Conservation (phyloP, 73 alveolate genomes). For the Blepharisma japonicum region DNA sequence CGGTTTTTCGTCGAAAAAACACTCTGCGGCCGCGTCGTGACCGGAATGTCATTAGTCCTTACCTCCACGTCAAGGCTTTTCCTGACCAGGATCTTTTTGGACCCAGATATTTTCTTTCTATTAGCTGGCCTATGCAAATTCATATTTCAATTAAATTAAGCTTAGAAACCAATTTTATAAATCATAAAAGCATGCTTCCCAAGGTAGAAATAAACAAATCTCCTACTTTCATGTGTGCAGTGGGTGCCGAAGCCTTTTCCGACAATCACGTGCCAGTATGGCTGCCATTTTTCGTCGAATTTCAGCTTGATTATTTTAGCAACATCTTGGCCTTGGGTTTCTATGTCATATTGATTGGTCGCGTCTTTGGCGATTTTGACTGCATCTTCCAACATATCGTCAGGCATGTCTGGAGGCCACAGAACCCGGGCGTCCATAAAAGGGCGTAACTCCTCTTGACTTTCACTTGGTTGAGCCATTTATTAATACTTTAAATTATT, state of each 20-base stretch:
- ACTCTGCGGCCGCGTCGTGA: too few relatives aligned
- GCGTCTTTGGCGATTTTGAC: conserved; percentile 53
- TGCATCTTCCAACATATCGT: conserved; percentile 86
- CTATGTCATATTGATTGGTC: conserved; percentile 5
- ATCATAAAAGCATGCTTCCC: conserved; percentile 81
- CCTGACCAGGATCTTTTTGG: too few relatives aligned
- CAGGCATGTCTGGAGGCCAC: conserved; percentile 94
- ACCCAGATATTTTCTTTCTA: too few relatives aligned
- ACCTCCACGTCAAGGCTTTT: too few relatives aligned
- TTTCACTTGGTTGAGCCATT: conserved; percentile 8
- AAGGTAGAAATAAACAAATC: conserved; percentile 90
- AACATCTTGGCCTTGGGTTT: conserved; percentile 36
- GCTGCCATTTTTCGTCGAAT: conserved; percentile 95
- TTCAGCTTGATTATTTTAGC: conserved; percentile 76
- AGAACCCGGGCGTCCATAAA: conserved; percentile 79
- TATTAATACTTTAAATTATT: background rate
- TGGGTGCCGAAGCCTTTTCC: conserved; percentile 97
- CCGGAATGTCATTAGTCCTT: too few relatives aligned
- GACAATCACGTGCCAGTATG: conserved; percentile 98
- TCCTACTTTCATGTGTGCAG: conserved; percentile 91
- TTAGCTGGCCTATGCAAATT: too few relatives aligned
- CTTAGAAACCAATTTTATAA: conserved; percentile 62
- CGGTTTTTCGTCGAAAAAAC: too few relatives aligned
- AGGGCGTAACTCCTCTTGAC: conserved; percentile 38
- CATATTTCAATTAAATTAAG: too few relatives aligned